phyloP scores from a whole-genome alignment of 2,329 filamentous ascomycete genomes.

The Colletotrichum sp. region DNA sequence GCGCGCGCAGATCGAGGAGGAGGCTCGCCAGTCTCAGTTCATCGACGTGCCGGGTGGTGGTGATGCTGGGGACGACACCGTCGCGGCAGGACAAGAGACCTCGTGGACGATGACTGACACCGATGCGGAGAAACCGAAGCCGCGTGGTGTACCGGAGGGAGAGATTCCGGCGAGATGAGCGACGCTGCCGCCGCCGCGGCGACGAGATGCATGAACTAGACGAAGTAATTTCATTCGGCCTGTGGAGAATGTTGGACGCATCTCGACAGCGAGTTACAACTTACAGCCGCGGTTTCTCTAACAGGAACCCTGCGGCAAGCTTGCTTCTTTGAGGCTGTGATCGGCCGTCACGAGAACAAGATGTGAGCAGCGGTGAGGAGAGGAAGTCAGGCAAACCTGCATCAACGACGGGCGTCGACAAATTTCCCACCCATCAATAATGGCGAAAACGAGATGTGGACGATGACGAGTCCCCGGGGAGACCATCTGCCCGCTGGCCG shows the following conservation, averaged over 20 bases:
- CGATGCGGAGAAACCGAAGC: background rate
- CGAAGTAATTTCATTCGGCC: background rate
- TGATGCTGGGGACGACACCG: background rate
- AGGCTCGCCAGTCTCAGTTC: background rate
- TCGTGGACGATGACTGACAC: slow-evolving; percentile 4
- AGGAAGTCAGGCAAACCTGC: background rate
- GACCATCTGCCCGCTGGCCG: background rate
- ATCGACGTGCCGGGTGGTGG: background rate
- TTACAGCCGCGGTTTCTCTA: background rate
- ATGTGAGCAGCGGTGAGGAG: background rate
- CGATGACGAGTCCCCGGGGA: background rate
- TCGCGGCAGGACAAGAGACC: background rate
- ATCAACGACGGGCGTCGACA: background rate
- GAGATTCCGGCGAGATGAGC: background rate
- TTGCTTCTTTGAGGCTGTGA: background rate
- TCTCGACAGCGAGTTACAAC: background rate
- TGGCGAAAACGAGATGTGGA: background rate
- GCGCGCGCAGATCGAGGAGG: slow-evolving; percentile 19
- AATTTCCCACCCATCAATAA: background rate
- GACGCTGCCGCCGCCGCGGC: background rate
- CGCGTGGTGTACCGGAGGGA: background rate
- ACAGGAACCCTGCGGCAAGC: background rate
- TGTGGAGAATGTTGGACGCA: background rate
- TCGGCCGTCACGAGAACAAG: background rate
- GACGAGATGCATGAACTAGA: background rate